Percentiles rank a stretch among this genome's conserved stretches.
Evolutionary conservation across 495 filamentous ascomycete genomes (phyloP).

Genomic region (Talaromyces wortmannii): DNA sequence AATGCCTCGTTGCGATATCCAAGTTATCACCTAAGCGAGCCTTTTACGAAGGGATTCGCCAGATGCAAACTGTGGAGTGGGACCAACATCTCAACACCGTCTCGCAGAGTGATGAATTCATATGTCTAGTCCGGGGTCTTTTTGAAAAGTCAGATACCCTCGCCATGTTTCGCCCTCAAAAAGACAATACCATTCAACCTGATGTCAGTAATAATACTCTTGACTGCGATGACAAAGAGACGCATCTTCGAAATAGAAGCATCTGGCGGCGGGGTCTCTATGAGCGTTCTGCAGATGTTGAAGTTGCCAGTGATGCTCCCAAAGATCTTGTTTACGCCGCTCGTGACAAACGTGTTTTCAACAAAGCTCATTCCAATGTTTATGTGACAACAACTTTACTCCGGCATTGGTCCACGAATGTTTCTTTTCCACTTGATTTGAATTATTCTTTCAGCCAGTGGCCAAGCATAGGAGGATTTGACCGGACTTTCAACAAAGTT

Average conservation of each 20-base stretch:
- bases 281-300: constrained; percentile 17
- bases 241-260: constrained; percentile 28
- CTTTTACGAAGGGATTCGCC: constrained; percentile 41
- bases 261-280: constrained; percentile 28
- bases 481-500: constrained; percentile 14
- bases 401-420: constrained; percentile 11
- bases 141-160: constrained; percentile 26
- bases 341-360: constrained; percentile 2
- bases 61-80: constrained; percentile 47
- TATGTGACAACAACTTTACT: constrained; percentile 21
- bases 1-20: constrained; percentile 35
- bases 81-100: constrained; percentile 24
- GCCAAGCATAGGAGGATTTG: constrained; percentile 32
- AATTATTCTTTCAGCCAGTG: constrained; percentile 21
- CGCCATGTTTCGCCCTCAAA: constrained; percentile 19
- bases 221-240: constrained; percentile 12
- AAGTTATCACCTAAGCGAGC: constrained; percentile 42
- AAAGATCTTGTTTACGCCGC: constrained; percentile 9
- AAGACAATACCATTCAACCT: constrained; percentile 15
- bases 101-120: constrained; percentile 47
- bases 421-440: constrained; percentile 18
- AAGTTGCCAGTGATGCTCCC: neutral
- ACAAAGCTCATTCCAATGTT: constrained; percentile 10
- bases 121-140: constrained; percentile 31
- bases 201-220: neutral